Evolutionary conservation across 1,139 yeast genomes (phyloP).

Genomic region (Taphrina pruni): DNA sequence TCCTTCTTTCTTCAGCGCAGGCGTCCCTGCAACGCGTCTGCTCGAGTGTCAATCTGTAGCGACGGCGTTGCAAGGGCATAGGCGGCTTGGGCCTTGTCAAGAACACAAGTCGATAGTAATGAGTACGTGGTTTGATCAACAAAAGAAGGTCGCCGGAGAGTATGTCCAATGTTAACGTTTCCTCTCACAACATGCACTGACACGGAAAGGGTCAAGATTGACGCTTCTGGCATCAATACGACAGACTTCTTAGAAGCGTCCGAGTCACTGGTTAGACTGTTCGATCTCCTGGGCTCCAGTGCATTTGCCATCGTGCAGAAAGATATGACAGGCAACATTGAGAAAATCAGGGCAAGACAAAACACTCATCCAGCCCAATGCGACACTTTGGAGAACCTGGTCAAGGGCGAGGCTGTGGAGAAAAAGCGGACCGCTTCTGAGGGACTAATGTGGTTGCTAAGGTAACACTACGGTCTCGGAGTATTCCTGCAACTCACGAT

Average conservation of each 20-base stretch:
- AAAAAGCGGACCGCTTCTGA: conserved; percentile 82
- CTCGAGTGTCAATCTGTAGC: no score
- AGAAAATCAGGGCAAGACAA: conserved; percentile 71
- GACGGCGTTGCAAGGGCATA: no score
- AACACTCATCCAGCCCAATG: conserved; percentile 68
- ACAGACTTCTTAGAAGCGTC: conserved; percentile 80
- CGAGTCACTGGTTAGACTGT: conserved; percentile 79
- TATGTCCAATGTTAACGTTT: background rate
- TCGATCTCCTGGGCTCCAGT: conserved; percentile 81
- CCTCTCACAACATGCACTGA: no score
- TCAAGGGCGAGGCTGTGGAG: conserved; percentile 67
- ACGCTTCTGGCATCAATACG: conserved; percentile 68
- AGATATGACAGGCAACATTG: conserved; percentile 87
- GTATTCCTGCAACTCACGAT: background rate
- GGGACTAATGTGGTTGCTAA: conserved; percentile 82
- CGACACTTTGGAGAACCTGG: conserved; percentile 75
- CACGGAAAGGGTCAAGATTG: conserved; percentile 66
- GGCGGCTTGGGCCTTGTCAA: no score
- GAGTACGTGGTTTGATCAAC: conserved; percentile 40
- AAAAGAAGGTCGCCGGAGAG: conserved; percentile 29
- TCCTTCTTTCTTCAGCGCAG: background rate
- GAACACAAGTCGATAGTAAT: background rate
- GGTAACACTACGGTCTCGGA: conserved; percentile 46
- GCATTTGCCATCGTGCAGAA: conserved; percentile 85
- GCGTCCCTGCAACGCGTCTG: background rate